phyloP scores from a whole-genome alignment of 1,139 yeast species.

The Taphrina populina region DNA sequence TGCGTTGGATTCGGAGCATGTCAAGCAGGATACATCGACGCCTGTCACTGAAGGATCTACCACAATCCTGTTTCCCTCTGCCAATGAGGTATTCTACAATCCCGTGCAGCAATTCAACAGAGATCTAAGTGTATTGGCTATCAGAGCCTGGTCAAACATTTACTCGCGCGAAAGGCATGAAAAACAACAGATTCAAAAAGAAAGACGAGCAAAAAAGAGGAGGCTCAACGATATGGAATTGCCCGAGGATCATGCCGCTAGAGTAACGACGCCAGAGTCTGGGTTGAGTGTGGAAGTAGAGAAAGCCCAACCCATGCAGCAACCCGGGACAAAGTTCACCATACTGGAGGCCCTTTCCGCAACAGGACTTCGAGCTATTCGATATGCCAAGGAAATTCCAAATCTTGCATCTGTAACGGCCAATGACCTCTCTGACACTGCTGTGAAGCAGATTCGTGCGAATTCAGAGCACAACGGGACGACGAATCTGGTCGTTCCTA shows the following conservation, averaged over 20 bases:
- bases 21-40: no score
- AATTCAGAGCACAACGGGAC: constrained; percentile 70
- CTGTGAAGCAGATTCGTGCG: constrained; percentile 75
- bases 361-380: constrained; percentile 86
- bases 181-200: constrained; percentile 45
- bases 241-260: background rate
- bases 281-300: background rate
- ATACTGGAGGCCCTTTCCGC: constrained; percentile 91
- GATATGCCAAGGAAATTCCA: constrained; percentile 90
- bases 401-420: constrained; percentile 71
- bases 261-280: background rate
- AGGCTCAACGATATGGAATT: constrained; percentile 27
- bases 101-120: constrained; percentile 96
- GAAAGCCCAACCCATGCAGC: background rate
- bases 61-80: constrained; percentile 69
- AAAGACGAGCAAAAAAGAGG: constrained; percentile 41
- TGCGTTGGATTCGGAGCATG: no score
- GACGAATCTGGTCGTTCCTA: constrained; percentile 56
- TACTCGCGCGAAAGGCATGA: constrained; percentile 45
- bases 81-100: constrained; percentile 81
- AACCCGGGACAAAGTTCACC: constrained; percentile 53
- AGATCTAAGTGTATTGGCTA: constrained; percentile 80
- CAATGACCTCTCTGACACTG: constrained; percentile 80
- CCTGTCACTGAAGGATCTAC: constrained; percentile 76
- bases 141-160: constrained; percentile 77